A percentile compares a stretch with the other conserved stretches of the same genome.
Evolutionary conservation across 805 yeast species (phyloP).

Genomic region (Suhomyces pyralidae): DNA sequence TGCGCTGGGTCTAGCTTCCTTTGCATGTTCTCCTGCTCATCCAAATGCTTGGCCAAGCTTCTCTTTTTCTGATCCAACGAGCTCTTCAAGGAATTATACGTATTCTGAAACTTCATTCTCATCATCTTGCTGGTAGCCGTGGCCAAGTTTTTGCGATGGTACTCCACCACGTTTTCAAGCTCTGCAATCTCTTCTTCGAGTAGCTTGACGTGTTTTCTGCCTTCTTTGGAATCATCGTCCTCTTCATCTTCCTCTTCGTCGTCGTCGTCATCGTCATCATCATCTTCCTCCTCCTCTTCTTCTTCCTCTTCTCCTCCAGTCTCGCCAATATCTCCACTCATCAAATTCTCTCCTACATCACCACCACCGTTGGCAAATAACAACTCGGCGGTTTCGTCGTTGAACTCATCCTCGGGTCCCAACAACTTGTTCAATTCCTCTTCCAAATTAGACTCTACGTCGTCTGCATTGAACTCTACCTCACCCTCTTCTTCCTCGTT

Average conservation of each 20-base stretch:
- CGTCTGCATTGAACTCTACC: constrained; percentile 24
- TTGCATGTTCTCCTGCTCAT: constrained; percentile 25
- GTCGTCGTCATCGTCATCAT: constrained; percentile 53
- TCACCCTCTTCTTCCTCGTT: constrained; percentile 20
- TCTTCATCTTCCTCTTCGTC: constrained; percentile 49
- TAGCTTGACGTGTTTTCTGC: constrained; percentile 57
- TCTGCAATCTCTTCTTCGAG: constrained; percentile 84
- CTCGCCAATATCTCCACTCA: constrained; percentile 41
- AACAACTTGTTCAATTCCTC: constrained; percentile 57
- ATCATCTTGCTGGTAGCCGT: constrained; percentile 80
- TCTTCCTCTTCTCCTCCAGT: constrained; percentile 51
- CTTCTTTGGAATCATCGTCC: constrained; percentile 52
- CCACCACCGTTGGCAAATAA: constrained; percentile 1
- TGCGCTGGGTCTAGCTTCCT: constrained; percentile 20
- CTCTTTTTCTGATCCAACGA: constrained; percentile 79
- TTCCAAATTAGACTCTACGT: constrained; percentile 43
- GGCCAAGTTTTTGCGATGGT: constrained; percentile 67
- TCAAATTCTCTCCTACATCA: constrained; percentile 19
- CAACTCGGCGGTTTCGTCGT: constrained; percentile 22
- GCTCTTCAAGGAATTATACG: constrained; percentile 69
- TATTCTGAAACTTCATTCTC: constrained; percentile 81
- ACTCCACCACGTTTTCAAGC: constrained; percentile 69
- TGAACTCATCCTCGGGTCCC: constrained; percentile 34
- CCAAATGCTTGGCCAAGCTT: constrained; percentile 45
- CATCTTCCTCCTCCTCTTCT: constrained; percentile 55